A percentile compares a stretch with the other conserved stretches of the same genome.
phyloP scores from a whole-genome alignment of 2,329 filamentous ascomycete species.

The Alternaria hordeiaustralica region DNA sequence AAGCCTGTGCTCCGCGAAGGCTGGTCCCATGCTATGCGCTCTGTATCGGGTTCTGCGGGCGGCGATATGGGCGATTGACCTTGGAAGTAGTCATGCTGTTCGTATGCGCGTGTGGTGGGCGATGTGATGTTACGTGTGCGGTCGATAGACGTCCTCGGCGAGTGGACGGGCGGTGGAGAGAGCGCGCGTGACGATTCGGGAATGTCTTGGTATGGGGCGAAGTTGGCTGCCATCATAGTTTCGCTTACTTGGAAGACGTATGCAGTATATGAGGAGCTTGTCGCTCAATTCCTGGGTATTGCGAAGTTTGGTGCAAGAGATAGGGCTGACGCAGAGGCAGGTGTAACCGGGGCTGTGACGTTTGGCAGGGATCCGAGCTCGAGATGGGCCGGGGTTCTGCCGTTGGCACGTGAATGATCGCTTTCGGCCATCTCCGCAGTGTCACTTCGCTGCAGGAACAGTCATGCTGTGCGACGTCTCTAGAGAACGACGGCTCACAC shows the following conservation, averaged over 20 bases:
- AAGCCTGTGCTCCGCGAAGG: slow-evolving; percentile 19
- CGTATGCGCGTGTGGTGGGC: slow-evolving; percentile 41
- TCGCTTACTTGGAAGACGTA: not conserved
- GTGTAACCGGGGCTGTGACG: slow-evolving; percentile 18
- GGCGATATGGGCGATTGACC: slow-evolving; percentile 8
- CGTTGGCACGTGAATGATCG: slow-evolving; percentile 19
- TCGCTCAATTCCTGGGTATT: not conserved
- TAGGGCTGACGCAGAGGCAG: slow-evolving; percentile 19
- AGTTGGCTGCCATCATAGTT: slow-evolving; percentile 60
- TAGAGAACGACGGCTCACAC: not conserved
- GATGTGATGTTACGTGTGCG: slow-evolving; percentile 42
- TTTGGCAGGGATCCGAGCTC: slow-evolving; percentile 25
- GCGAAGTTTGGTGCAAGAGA: slow-evolving; percentile 3
- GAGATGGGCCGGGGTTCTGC: slow-evolving; percentile 1
- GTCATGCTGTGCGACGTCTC: slow-evolving; percentile 5
- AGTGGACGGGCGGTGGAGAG: slow-evolving; percentile 67
- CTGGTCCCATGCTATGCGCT: slow-evolving; percentile 40
- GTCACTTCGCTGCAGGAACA: slow-evolving; percentile 18
- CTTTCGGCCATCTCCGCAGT: slow-evolving; percentile 5
- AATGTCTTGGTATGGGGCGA: slow-evolving; percentile 94
- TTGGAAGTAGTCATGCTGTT: slow-evolving; percentile 52
- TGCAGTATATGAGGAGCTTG: not conserved
- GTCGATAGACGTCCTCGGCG: slow-evolving; percentile 47
- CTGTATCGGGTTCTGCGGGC: slow-evolving; percentile 20
- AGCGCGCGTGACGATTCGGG: slow-evolving; percentile 83